Base-by-base conservation (phyloP, 1,284 basidiomycete species). In the Cerrena zonata region DNA sequence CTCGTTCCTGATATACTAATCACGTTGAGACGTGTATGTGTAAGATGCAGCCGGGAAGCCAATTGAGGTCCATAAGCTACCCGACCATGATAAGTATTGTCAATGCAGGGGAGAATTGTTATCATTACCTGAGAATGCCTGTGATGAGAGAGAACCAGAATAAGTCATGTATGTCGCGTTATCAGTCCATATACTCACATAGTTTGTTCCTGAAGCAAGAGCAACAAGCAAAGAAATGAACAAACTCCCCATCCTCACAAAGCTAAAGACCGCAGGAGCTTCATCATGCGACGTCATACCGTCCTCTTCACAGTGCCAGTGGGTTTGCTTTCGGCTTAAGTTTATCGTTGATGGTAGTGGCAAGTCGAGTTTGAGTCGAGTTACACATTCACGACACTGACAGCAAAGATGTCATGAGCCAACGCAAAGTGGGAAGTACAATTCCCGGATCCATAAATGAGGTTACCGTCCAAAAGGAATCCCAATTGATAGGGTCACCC, bases 21-120 rank as follows among this genome's bases (percentile, higher is more conserved):
- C 39, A 90, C 66, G 58, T 91, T 92, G 42, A 89, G 71, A 53
- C 86, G 79, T 0, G 88, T 91, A 47, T 90, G 86, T 0, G 80
- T 77, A 18, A 91, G 76, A 42, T 75, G 70, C n/a, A 92, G 74
- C 34, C 80, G 77, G 13, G 79, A 67, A 1, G 83, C 86, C 2
- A 93, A 73, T 62, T 91, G 89, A 0, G 90, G 89, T 0, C 84
- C 83, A 63, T 91, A 93, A 2, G 86, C 90, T 86, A 61, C 21
- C 5, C 13, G 11, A 34, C 24, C 45, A 18, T 36, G 38, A 43
- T 12, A 36, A 18, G 45, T 22, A 2, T 11, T 47, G 7, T 27
- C 45, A 48, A 61, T 69, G 60, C 58, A 80, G 79, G 78, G 64
- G 76, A 77, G 54, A 70, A 76, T 15, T 75, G 73, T 74, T 77